phyloP scores from a whole-genome alignment of 2,329 filamentous ascomycete genomes.

The Mariannaea elegans region DNA sequence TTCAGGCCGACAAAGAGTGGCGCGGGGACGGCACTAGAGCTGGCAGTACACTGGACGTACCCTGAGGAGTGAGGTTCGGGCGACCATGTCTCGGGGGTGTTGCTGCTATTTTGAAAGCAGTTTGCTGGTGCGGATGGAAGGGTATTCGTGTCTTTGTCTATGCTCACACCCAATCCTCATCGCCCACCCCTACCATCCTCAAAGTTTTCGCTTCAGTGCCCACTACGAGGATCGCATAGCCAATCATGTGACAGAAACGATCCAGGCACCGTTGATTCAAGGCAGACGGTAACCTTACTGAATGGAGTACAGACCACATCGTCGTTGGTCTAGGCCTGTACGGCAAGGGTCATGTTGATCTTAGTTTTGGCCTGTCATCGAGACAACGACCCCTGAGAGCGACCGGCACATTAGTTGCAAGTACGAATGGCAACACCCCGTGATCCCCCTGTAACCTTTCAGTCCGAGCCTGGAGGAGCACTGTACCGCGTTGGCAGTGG shows the following conservation, averaged over 20 bases:
- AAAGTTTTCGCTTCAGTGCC: not conserved
- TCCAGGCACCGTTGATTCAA: not conserved
- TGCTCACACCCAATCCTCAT: not conserved
- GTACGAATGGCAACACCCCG: not conserved
- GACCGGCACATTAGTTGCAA: not conserved
- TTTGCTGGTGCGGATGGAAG: not conserved
- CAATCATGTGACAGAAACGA: not conserved
- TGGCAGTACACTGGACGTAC: not conserved
- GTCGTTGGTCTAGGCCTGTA: not conserved
- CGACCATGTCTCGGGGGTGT: not conserved
- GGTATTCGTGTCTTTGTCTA: constrained; percentile 1
- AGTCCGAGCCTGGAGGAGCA: not conserved
- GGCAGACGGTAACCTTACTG: not conserved
- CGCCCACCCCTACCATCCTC: not conserved
- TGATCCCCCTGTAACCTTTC: not conserved
- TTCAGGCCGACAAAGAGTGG: constrained; percentile 20
- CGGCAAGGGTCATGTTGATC: constrained; percentile 36
- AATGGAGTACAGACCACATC: not conserved
- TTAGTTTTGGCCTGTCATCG: constrained; percentile 49
- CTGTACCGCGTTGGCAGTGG: too few relatives aligned
- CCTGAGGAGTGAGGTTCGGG: not conserved
- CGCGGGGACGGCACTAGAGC: not conserved
- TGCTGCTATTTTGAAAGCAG: not conserved
- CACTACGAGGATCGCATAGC: not conserved
- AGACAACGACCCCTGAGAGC: not conserved